These are phyloP conservation scores for Orychophragmus violaceus DNA, from an alignment of 345 rosid genomes.

Conservation along the genomic window DNA sequence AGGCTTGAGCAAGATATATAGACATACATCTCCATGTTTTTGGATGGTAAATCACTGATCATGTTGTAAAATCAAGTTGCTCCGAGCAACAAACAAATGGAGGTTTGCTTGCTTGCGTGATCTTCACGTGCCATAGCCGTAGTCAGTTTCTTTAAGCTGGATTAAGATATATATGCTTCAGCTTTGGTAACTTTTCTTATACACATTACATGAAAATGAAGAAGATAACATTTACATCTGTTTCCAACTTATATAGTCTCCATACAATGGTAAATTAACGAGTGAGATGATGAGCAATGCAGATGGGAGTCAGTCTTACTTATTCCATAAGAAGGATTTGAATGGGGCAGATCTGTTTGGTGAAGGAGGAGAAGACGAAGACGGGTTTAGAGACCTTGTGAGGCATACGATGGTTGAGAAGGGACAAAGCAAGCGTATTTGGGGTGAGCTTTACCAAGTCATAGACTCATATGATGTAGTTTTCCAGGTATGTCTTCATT, in stretches of 20 bases:
- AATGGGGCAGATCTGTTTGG: slow-evolving; percentile 35
- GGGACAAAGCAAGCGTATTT: slow-evolving; percentile 96
- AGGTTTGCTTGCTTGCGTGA: slow-evolving; percentile 79
- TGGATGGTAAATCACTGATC: slow-evolving; percentile 74
- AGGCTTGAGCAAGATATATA: slow-evolving; percentile 73
- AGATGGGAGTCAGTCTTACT: slow-evolving; percentile 89
- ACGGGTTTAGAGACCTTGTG: slow-evolving; percentile 84
- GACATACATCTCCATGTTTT: slow-evolving; percentile 70
- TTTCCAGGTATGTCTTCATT: slow-evolving; percentile 57
- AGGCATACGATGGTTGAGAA: slow-evolving; percentile 95
- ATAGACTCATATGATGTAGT: slow-evolving; percentile 93
- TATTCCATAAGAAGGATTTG: slow-evolving; percentile 52
- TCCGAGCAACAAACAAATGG: slow-evolving; percentile 63
- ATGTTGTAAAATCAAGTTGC: too few relatives aligned
- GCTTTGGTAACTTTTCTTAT: slow-evolving; percentile 44
- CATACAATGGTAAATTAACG: background rate
- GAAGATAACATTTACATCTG: background rate
- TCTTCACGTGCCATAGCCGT: slow-evolving; percentile 65
- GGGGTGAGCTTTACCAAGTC: slow-evolving; percentile 99
- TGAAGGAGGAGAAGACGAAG: slow-evolving; percentile 53
- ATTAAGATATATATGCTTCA: slow-evolving; percentile 61
- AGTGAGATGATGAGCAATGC: slow-evolving; percentile 13
- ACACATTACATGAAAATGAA: background rate
- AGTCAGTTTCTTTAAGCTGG: slow-evolving; percentile 52
- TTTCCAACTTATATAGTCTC: background rate